Evolutionary conservation across 108 stramenopile species (phyloP), one percentile per base, ranked within the genome.

Genomic region (Discostella stelligeroides): DNA sequence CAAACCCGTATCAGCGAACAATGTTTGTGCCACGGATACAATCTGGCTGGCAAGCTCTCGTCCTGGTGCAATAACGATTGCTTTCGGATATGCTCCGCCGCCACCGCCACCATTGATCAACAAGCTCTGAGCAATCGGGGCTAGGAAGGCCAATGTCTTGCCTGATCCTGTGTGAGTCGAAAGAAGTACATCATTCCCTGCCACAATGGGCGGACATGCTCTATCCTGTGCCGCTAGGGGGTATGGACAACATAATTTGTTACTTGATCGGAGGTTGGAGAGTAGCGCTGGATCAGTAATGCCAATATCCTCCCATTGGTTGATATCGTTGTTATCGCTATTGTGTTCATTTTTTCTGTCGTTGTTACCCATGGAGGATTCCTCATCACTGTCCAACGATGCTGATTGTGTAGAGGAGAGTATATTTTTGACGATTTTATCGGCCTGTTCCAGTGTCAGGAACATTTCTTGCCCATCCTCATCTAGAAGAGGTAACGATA

Each of bases 31-130:
- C 17, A 95, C 94, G 28, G 72, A 75, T 2, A 79, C 83, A 73
- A 95, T 92, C 67, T 95, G 94, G 84, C 85, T 86, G 0, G 91
- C 91, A 58, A 95, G 69, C 80, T 95, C 94, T 24, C 94, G 68
- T 7, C 94, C 94, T 3, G 94, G 94, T 24, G 88, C 91, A 29
- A 95, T 76, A 18, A 95, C 82, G 49, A 95, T 42, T n/a, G 85
- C 79, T 56, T 71, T 70, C 11, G 82, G 80, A 49, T 70, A 56
- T 13, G 79, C 56, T 8, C 41, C 72, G 24, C 15, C 23, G 27
- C 56, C 75, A 68, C 56, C 68, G 1, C 68, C 25, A 17, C 27
- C 45, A 15, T 39, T 60, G 50, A 75, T 47, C 53, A 91, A 63
- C 14, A 91, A 58, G 29, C 83, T 82, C 56, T 91, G 82, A 17